phyloP scores from a whole-genome alignment of 2,329 filamentous ascomycete genomes.

The Emergomyces africanus region DNA sequence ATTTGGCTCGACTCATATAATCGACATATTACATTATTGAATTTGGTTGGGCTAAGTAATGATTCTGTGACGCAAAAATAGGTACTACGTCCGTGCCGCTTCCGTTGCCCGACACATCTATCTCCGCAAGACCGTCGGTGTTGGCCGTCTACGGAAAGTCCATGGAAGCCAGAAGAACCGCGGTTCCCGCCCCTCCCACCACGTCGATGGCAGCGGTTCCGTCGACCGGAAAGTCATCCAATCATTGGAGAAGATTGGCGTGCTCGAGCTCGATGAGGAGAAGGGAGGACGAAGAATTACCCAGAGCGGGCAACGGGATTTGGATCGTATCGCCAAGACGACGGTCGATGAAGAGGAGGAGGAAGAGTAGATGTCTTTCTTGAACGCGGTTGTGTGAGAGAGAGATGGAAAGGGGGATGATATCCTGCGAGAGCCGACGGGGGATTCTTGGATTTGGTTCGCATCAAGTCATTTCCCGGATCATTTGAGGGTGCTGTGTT shows the following conservation, averaged over 20 bases:
- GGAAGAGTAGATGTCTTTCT: constrained; percentile 11
- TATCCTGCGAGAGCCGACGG: background rate
- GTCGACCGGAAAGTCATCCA: constrained; percentile 98
- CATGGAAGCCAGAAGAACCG: constrained; percentile 98
- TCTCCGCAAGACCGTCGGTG: constrained; percentile 97
- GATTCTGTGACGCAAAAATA: constrained; percentile 13
- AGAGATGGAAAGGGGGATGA: background rate
- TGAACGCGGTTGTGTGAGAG: background rate
- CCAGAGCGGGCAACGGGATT: constrained; percentile 94
- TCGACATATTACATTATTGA: background rate
- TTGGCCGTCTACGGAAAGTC: constrained; percentile 91
- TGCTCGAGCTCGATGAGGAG: constrained; percentile 94
- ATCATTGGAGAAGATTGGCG: constrained; percentile 97
- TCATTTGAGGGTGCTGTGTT: background rate
- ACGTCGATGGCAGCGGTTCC: constrained; percentile 87
- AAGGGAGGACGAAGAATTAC: constrained; percentile 98
- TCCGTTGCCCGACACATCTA: constrained; percentile 97
- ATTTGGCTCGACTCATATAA: background rate
- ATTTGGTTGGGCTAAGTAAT: background rate
- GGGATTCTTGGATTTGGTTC: background rate
- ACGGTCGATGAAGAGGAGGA: constrained; percentile 38
- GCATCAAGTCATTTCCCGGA: background rate
- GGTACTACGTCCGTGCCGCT: constrained; percentile 74
- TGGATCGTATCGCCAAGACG: constrained; percentile 87
- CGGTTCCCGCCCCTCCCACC: constrained; percentile 77